A percentile compares a stretch with the other conserved stretches of the same genome.
Evolutionary conservation across 2,329 filamentous ascomycete species (phyloP).

Genomic region (Pseudogymnoascus sp.): DNA sequence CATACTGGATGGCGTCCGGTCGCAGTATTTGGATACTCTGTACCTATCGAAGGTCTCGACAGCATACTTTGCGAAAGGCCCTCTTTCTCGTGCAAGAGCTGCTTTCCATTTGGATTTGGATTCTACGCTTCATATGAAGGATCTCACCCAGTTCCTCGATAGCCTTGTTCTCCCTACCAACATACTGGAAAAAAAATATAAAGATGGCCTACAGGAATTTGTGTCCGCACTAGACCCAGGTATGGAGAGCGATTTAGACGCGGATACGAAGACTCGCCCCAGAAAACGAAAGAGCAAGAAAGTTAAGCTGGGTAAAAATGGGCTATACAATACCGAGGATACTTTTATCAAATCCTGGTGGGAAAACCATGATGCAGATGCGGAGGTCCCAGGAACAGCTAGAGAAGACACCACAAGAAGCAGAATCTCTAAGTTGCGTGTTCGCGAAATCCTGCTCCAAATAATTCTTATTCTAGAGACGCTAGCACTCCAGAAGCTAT

Average conservation of each 20-base stretch:
- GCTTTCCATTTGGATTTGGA: conserved; percentile 58
- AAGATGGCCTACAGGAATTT: conserved; percentile 58
- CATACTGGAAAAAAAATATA: conserved; percentile 71
- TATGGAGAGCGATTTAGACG: conserved; percentile 40
- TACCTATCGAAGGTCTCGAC: conserved; percentile 65
- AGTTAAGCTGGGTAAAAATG: conserved; percentile 58
- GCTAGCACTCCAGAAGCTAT: conserved; percentile 55
- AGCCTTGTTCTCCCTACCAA: conserved; percentile 57
- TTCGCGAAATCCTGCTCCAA: conserved; percentile 71
- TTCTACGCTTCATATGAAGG: conserved; percentile 49
- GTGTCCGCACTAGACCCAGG: conserved; percentile 48
- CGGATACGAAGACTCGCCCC: conserved; percentile 33
- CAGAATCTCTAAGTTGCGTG: conserved; percentile 57
- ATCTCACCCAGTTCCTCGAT: conserved; percentile 62
- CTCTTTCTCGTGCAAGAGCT: conserved; percentile 64
- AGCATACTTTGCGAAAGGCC: conserved; percentile 78
- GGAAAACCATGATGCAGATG: conserved; percentile 48
- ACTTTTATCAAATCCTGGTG: conserved; percentile 63
- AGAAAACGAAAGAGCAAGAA: conserved; percentile 52
- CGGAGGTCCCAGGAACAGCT: conserved; percentile 38
- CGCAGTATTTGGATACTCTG: conserved; percentile 50
- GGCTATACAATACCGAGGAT: conserved; percentile 60
- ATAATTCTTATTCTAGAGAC: conserved; percentile 74
- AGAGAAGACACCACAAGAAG: conserved; percentile 47
- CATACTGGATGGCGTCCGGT: conserved; percentile 34